Conservation (phyloP, 139 green algal genomes). For the Coelastrella sp. region DNA sequence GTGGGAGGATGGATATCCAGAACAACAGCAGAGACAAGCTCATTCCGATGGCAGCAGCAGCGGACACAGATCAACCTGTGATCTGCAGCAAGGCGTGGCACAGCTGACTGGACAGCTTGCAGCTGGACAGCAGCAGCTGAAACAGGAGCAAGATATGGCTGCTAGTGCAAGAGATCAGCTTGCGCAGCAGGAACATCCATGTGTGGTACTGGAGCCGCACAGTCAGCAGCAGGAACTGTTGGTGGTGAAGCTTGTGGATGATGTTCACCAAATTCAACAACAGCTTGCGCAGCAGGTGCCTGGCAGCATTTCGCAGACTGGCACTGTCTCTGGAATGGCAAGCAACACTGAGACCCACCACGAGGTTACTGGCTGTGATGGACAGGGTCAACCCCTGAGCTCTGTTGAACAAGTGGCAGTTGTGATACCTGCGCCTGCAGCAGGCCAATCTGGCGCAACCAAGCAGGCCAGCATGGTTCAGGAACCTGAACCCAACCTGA, state of each 20-base stretch:
- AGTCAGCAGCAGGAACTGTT: too few species aligned
- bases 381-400: too few species aligned
- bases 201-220: too few species aligned
- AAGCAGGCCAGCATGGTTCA: too few species aligned
- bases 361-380: too few species aligned
- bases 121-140: neutral
- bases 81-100: neutral
- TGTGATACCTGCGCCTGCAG: neutral
- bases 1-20: neutral
- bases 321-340: too few species aligned
- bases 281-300: neutral
- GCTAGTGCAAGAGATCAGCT: neutral
- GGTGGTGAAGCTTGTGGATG: neutral
- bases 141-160: neutral
- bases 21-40: neutral
- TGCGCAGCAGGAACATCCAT: too few species aligned
- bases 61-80: neutral
- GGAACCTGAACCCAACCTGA: too few species aligned
- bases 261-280: neutral
- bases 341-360: too few species aligned
- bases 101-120: slow-evolving; percentile 19
- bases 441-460: neutral
- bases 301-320: neutral
- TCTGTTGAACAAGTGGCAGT: neutral
- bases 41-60: neutral